Base-by-base conservation (phyloP, 306 rosid species). In the Prunus fruticosa region DNA sequence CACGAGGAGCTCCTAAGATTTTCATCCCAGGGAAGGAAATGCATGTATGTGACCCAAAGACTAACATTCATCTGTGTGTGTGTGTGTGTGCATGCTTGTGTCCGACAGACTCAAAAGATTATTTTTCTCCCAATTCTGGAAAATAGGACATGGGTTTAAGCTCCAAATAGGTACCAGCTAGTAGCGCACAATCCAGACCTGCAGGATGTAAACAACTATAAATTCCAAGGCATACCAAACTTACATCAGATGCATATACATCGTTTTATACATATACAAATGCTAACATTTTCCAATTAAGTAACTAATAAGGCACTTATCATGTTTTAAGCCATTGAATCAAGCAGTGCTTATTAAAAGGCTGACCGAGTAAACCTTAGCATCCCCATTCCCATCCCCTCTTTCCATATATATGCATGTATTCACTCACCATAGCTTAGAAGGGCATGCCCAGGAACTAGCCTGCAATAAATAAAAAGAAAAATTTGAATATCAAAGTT, bases 161-260 rank as follows among this genome's bases (percentile, higher is more conserved):
- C 75, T 72, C 67, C 38, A 68, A 60, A 20, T 72, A 74, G 52
- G 23, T 89, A 94, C 98, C 98, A 38, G 97, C 98, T 77, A 89
- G 98, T 52, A 78, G 84, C 0, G 98, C 98, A 82, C 98, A 94
- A 76, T 94, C 95, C 78, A 94, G 83, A 54, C 98, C 98, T 94
- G 95, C 89, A 76, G 51, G 82, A 76, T 66, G 76, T 30, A 57
- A 84, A 85, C 30, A n/a, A 72, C 30, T 27, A 53, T 71, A n/a
- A 43, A 75, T 46, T 82, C 72, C 78, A 70, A 69, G 63, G 74
- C 72, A 75, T 51, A 28, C 58, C 58, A 38, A 72, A 76, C 53
- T 69, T 71, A 73, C 12, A 82, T 64, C n/a, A 76, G 73, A 57
- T 74, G 82, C 82, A 22, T 69, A 2, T 63, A 32, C 10, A 23